Evolutionary conservation across 129 eudicot genomes (phyloP), one percentile per base, ranked within the genome.

Genomic region (Flaveria robusta): DNA sequence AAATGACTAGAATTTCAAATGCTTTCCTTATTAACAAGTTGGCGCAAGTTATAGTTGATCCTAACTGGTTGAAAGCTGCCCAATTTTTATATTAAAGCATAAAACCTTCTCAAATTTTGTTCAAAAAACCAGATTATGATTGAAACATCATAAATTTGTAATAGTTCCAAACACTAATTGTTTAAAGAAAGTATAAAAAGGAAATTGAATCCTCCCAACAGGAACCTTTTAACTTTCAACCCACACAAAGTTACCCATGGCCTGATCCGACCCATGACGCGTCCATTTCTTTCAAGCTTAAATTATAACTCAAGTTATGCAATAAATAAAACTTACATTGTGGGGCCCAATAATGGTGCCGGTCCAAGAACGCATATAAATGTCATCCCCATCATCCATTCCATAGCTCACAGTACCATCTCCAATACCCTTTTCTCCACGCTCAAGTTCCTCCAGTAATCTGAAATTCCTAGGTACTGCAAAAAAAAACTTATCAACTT

Each of bases 331-430:
- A 31, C 74, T 74, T 66, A 91, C 97, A 80, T 91, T 91, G 81
- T 91, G 97, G 68, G 96, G 96, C 56, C 97, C 97, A 63, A 91
- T 86, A 29, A 91, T 88, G 80, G 97, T 91, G 59, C 97, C 95
- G 0, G 97, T 91, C 97, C 97, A 91, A 15, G 97, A 91, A 13
- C 97, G 96, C 97, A 91, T 91, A 74, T 85, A 91, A 70, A 91
- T 82, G 80, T 91, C 97, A 87, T 91, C 97, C 14, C 95, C 87
- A 78, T 91, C 97, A 72, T 91, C 97, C 97, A 91, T 91, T 45
- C 97, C 96, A 70, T 91, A 91, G 79, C 97, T 91, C 76, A 88
- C 97, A 14, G 88, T 88, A 13, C 97, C 97, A 87, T 91, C 97
- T 79, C 97, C 97, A 18, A 91, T 91, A 39, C 97, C 96, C 81